phyloP scores from a whole-genome alignment of 2,329 filamentous ascomycete genomes.

The Ophidiomyces ophidiicola region DNA sequence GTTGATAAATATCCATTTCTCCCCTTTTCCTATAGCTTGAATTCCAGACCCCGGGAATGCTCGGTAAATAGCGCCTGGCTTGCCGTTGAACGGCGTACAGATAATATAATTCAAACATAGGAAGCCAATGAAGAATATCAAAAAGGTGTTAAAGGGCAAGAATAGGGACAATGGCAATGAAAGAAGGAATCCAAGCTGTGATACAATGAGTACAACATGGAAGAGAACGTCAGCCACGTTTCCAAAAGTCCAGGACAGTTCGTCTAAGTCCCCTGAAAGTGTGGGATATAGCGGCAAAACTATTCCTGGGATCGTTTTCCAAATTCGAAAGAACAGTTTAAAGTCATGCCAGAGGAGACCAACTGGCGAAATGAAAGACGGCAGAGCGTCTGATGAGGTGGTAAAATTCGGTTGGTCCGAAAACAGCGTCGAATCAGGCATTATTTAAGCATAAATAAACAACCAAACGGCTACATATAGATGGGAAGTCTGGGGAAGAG shows the following conservation, averaged over 20 bases:
- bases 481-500: no score
- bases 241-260: conserved; percentile 1
- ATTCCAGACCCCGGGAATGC: neutral
- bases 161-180: conserved; percentile 1
- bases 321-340: neutral
- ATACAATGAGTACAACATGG: conserved; percentile 7
- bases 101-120: neutral
- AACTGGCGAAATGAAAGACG: conserved; percentile 4
- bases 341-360: conserved; percentile 5
- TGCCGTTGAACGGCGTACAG: conserved; percentile 3
- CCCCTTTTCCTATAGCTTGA: neutral
- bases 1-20: conserved; percentile 8
- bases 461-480: no score
- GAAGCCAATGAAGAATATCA: neutral
- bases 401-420: conserved; percentile 4
- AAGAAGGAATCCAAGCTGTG: conserved; percentile 1
- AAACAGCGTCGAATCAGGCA: neutral
- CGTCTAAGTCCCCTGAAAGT: conserved; percentile 6
- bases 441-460: neutral
- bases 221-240: conserved; percentile 5
- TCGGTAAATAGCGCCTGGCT: neutral
- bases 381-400: neutral
- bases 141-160: neutral
- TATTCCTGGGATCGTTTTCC: conserved; percentile 2
- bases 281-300: conserved; percentile 3